Evolutionary conservation across 176 grass and related monocot species (phyloP), one percentile per base, ranked within the genome.

Genomic region (Oryza glaberrima): DNA sequence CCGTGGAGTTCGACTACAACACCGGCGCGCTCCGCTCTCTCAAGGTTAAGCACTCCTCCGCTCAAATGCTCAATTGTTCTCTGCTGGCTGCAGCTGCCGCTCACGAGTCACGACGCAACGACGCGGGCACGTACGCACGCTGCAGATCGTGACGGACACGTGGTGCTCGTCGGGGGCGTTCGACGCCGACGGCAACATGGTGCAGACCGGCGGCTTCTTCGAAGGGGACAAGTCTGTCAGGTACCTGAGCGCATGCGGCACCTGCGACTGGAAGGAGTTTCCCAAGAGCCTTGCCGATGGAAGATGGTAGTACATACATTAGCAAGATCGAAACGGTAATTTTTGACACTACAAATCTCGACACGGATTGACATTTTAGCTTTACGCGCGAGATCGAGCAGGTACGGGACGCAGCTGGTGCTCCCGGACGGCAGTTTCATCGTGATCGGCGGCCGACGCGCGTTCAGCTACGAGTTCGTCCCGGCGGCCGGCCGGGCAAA

Each of bases 401-500:
- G 92, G 94, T 97, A 97, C 41, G 92, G 73, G 1, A 97, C 92
- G 30, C 88, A 94, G 60, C 88, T 87, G 58, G 41, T 87, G 10
- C 81, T 97, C 16, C 88, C 86, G 15, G 84, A 97, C 60, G 90
- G 95, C 13, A 69, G 87, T 51, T 88, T 86, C 60, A 80, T 97
- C 77, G 86, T 97, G 32, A 25, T 97, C 17, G 90, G 95, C 4
- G 95, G 92, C 3, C 95, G 92, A 23, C 92, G 92, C 3, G 77
- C 81, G 22, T 97, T 94, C 86, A 94, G 88, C 86, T 91, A 81
- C 78, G 92, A 97, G 82, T 77, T 85, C 60, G 83, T 92, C n/a
- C 95, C 95, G 2, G 63, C 60, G 22, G 83, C 69, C 17, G 92
- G 92, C 0, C 70, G 85, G 51, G 5, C n/a, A n/a, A 97, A 97